Base-by-base conservation (phyloP, 768 basidiomycete species). In the Asterophora lycoperdoides region DNA sequence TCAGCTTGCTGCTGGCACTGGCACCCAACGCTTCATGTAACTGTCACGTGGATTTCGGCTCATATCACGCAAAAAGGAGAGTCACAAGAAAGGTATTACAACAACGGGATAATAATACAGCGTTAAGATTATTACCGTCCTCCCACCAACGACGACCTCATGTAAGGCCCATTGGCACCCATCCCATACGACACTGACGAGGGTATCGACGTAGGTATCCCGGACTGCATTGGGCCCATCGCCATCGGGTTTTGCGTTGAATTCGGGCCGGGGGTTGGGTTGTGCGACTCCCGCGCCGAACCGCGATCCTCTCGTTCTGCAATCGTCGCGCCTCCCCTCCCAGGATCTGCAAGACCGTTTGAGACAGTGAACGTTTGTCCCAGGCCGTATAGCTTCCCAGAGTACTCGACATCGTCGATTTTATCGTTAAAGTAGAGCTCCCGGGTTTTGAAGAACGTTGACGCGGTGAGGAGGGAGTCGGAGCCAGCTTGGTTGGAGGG, bases 371-470 rank as follows among this genome's bases (percentile, higher is more conserved):
- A 88, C 13, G 89, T 89, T 63, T 85, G 83, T 3, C 89, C 89
- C 33, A 92, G 80, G 0, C 89, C 89, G 60, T 89, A 92, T 1
- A 92, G 76, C 61, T 89, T 88, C 45, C 86, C 87, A 49, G 84
- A 88, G 65, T 84, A 90, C 60, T 89, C 86, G 1, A 62, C 69
- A 49, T 93, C 87, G 63, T 97, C 91, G 44, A 96, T 77, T n/a
- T 80, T 73, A 64, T 93, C 88, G 53, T 85, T 81, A 71, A 99
- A 99, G 70, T 93, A 97, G 13, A 87, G 67, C 56, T 92, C 84
- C 23, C 90, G 83, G 80, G 97, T 90, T 67, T 93, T 89, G 85
- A 98, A 98, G 71, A 97, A 98, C 0, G 91, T 91, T 2, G 86
- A 83, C 2, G 93, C 83, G 6, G 94, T 97, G 39, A 99, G 78